A percentile compares a stretch with the other conserved stretches of the same genome.
Evolutionary conservation across 331 rosid species (phyloP).

Genomic region (Prunus yedoensis): DNA sequence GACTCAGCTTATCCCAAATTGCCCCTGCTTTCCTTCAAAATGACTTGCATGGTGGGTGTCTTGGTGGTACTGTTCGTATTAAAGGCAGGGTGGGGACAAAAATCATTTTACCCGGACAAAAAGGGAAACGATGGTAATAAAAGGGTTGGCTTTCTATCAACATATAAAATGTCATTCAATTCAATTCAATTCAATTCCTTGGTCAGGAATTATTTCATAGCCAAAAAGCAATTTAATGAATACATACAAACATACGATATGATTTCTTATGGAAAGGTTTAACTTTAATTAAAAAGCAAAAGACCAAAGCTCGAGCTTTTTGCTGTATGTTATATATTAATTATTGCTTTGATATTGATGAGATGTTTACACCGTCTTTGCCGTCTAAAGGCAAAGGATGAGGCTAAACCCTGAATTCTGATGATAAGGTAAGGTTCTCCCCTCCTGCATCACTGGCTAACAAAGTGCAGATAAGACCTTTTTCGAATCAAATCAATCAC

Average conservation of each 20-base stretch:
- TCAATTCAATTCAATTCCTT: too few relatives aligned
- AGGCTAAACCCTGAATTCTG: neutral
- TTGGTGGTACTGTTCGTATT: neutral
- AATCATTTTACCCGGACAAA: neutral
- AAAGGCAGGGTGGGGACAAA: neutral
- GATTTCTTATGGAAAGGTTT: too few relatives aligned
- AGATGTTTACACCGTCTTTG: too few relatives aligned
- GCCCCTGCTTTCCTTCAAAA: conserved; percentile 29
- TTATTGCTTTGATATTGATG: too few relatives aligned
- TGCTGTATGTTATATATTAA: too few relatives aligned
- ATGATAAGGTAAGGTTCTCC: neutral
- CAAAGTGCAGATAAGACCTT: conserved; percentile 16
- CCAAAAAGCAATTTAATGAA: too few relatives aligned
- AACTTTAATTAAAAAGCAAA: too few relatives aligned
- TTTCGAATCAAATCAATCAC: conserved; percentile 2
- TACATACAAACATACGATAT: too few relatives aligned
- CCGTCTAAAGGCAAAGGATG: too few relatives aligned
- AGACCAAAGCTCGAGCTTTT: too few relatives aligned
- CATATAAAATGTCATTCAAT: too few relatives aligned
- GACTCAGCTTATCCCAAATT: conserved; percentile 28
- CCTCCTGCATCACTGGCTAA: neutral
- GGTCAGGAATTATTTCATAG: too few relatives aligned
- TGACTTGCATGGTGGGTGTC: conserved; percentile 1
- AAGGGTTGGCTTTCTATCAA: neutral
- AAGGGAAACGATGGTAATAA: neutral